Evolutionary conservation across 208 protist genomes (phyloP).

Genomic region (Acanthamoeba royreba): DNA sequence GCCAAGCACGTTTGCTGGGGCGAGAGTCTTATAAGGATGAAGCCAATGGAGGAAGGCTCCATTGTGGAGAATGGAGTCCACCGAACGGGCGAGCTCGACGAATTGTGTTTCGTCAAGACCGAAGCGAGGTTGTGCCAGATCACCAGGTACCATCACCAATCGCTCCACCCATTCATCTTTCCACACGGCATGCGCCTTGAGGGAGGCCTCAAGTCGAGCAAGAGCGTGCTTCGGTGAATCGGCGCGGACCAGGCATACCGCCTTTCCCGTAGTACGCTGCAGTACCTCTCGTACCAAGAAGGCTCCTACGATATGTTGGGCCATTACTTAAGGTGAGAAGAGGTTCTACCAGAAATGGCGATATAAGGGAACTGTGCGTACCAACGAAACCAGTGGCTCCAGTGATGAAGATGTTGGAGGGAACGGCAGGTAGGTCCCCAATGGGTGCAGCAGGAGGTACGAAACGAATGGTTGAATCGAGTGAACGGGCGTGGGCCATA

Average conservation of each 20-base stretch:
- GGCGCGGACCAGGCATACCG: not conserved
- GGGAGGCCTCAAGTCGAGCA: not conserved
- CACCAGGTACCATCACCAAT: slow-evolving; percentile 53
- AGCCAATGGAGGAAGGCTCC: slow-evolving; percentile 78
- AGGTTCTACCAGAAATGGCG: slow-evolving; percentile 59
- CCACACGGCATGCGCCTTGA: slow-evolving; percentile 51
- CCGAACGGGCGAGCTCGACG: slow-evolving; percentile 17
- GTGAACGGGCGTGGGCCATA: not conserved
- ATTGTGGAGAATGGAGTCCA: slow-evolving; percentile 74
- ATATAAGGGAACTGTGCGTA: too few relatives aligned
- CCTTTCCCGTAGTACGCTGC: not conserved
- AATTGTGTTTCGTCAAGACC: slow-evolving; percentile 40
- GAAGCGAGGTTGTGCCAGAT: slow-evolving; percentile 56
- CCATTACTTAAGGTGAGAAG: not conserved
- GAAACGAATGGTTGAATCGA: not conserved
- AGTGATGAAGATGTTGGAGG: slow-evolving; percentile 61
- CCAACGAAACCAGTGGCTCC: slow-evolving; percentile 72
- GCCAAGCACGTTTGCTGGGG: slow-evolving; percentile 63
- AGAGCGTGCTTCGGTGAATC: slow-evolving; percentile 6
- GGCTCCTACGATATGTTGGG: not conserved
- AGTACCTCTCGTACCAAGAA: slow-evolving; percentile 1
- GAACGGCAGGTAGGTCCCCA: not conserved
- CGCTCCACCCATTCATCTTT: slow-evolving; percentile 48
- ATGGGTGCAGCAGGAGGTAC: not conserved
- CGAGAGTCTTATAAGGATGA: slow-evolving; percentile 66